These are phyloP conservation scores for Magnaporthiopsis incrustans DNA, from an alignment of 2,329 filamentous ascomycete genomes.

Conservation along the genomic window DNA sequence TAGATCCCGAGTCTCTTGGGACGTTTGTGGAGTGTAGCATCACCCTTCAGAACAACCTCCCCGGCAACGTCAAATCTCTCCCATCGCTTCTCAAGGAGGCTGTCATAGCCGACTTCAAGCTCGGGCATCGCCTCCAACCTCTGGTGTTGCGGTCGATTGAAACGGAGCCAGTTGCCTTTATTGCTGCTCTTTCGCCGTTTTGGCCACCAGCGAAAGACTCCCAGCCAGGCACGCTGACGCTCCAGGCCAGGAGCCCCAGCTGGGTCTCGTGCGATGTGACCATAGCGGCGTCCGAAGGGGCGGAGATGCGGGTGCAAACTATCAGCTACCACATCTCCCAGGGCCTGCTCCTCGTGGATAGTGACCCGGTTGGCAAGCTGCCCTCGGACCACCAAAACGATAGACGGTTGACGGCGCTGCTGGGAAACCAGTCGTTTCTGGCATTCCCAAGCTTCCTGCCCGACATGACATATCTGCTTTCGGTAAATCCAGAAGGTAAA, in stretches of 20 bases:
- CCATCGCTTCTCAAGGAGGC: constrained; percentile 25
- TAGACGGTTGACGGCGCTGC: constrained; percentile 37
- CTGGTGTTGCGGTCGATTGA: constrained; percentile 27
- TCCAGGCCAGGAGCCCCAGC: background rate
- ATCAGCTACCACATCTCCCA: constrained; percentile 27
- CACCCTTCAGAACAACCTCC: constrained; percentile 6
- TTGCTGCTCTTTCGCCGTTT: constrained; percentile 5
- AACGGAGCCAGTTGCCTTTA: constrained; percentile 14
- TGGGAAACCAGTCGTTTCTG: constrained; percentile 42
- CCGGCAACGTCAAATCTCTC: constrained; percentile 25
- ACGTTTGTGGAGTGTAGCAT: constrained; percentile 19
- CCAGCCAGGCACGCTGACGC: background rate
- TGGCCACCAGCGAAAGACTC: background rate
- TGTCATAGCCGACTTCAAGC: constrained; percentile 39
- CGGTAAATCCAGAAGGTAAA: constrained; percentile 23
- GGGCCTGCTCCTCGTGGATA: constrained; percentile 29
- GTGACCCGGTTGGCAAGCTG: constrained; percentile 32
- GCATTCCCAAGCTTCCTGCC: constrained; percentile 41
- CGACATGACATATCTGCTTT: constrained; percentile 43
- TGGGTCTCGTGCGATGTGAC: background rate
- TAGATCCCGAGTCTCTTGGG: constrained; percentile 13
- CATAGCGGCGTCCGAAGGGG: background rate
- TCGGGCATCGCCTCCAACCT: constrained; percentile 26
- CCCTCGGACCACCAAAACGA: constrained; percentile 41
- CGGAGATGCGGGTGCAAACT: constrained; percentile 11